A percentile compares a stretch with the other conserved stretches of the same genome.
Conservation (phyloP, 1,284 basidiomycete genomes). For the Ganoderma boninense region DNA sequence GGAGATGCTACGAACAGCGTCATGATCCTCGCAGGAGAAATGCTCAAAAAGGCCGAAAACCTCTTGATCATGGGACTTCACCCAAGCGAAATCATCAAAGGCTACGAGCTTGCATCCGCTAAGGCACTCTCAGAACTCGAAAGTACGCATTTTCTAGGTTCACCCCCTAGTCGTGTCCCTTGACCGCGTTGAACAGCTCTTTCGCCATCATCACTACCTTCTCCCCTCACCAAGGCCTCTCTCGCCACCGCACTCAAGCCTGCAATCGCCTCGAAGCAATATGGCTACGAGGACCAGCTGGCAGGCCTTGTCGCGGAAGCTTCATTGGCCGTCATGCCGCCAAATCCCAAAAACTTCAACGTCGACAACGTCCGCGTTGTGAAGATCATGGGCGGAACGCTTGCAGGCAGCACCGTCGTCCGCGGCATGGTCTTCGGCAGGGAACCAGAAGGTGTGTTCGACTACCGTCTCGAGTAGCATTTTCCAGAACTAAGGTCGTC, state of each 20-base stretch:
- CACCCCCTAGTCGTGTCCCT: slow-evolving; percentile 4
- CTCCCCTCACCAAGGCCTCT: slow-evolving; percentile 81
- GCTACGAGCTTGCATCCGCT: slow-evolving; percentile 93
- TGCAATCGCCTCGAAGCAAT: slow-evolving; percentile 97
- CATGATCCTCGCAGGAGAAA: slow-evolving; percentile 94
- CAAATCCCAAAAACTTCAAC: slow-evolving; percentile 91
- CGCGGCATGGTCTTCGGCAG: slow-evolving; percentile 98
- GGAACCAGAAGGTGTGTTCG: slow-evolving; percentile 84
- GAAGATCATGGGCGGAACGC: slow-evolving; percentile 96
- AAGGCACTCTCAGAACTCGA: slow-evolving; percentile 92
- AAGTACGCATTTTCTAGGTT: slow-evolving; percentile 62
- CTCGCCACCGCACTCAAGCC: slow-evolving; percentile 88
- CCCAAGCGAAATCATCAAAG: slow-evolving; percentile 93
- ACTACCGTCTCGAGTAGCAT: too few species aligned
- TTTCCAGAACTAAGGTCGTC: neutral
- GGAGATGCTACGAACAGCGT: slow-evolving; percentile 98
- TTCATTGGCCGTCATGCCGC: slow-evolving; percentile 89
- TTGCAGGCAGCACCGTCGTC: slow-evolving; percentile 87
- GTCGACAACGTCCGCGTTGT: slow-evolving; percentile 99
- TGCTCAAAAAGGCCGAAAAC: slow-evolving; percentile 94
- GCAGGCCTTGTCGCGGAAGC: slow-evolving; percentile 93
- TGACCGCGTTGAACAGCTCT: slow-evolving; percentile 53
- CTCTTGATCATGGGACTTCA: slow-evolving; percentile 97
- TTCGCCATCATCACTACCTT: slow-evolving; percentile 72
- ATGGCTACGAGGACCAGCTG: slow-evolving; percentile 90